Evolutionary conservation across 2,329 filamentous ascomycete species (phyloP).

Genomic region (Metarhizium humberi): DNA sequence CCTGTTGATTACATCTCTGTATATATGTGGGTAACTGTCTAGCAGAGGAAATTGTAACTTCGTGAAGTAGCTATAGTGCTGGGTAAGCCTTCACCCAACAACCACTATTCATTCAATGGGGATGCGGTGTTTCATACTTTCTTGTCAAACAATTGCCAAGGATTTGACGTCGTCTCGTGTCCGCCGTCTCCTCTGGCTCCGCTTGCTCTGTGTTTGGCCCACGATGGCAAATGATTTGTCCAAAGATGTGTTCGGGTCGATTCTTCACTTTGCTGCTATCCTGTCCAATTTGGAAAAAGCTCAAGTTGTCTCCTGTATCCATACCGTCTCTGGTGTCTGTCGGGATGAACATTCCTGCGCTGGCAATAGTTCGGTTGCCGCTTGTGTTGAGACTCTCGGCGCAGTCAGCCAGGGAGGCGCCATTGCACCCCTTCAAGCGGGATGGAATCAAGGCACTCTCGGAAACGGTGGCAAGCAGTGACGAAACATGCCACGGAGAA

Average conservation of each 20-base stretch:
- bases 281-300: constrained; percentile 20
- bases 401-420: constrained; percentile 48
- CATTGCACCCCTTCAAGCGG: constrained; percentile 45
- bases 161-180: constrained; percentile 11
- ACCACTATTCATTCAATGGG: background rate
- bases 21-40: constrained; percentile 76
- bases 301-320: constrained; percentile 20
- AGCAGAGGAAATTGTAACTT: constrained; percentile 48
- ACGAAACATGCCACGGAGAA: constrained; percentile 74
- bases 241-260: constrained; percentile 18
- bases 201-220: constrained; percentile 7
- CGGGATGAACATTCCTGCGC: constrained; percentile 57
- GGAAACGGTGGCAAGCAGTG: constrained; percentile 63
- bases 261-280: constrained; percentile 1
- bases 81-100: background rate
- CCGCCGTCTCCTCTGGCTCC: constrained; percentile 3
- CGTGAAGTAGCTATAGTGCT: constrained; percentile 5
- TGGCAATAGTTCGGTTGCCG: constrained; percentile 72
- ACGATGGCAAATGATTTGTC: constrained; percentile 16
- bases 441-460: constrained; percentile 74
- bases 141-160: constrained; percentile 18
- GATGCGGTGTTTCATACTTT: constrained; percentile 12
- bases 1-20: constrained; percentile 34
- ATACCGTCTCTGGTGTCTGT: constrained; percentile 18
- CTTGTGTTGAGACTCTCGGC: constrained; percentile 61